Percentiles rank a stretch among this genome's conserved stretches.
Conservation (phyloP, 805 yeast species). For the Maudiozyma turicensis region DNA sequence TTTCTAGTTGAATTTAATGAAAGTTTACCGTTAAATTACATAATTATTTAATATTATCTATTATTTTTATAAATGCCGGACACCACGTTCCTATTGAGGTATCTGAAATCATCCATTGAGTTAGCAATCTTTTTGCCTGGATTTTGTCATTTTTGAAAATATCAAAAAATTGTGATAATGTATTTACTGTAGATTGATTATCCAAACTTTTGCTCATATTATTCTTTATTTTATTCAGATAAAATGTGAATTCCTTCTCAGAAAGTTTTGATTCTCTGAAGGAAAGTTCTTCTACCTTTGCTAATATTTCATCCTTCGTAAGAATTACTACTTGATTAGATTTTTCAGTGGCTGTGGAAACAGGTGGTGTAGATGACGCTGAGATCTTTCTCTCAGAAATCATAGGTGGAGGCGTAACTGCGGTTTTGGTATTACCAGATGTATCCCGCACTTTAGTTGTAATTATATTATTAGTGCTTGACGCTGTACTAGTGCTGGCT, state of each 20-base stretch:
- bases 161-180: constrained; percentile 20
- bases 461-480: constrained; percentile 3
- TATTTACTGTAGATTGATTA: constrained; percentile 20
- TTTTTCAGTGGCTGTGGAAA: neutral
- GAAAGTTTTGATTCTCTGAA: constrained; percentile 28
- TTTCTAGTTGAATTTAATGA: neutral
- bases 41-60: constrained; percentile 28
- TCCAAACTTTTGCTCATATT: constrained; percentile 22
- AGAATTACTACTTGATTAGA: neutral
- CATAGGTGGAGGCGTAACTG: constrained; percentile 17
- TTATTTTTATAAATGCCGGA: constrained; percentile 49
- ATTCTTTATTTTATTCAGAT: constrained; percentile 33
- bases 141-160: constrained; percentile 15
- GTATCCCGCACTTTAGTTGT: constrained; percentile 9
- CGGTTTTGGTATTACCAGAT: constrained; percentile 13
- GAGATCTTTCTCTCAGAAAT: neutral
- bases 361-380: neutral
- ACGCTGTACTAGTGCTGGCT: neutral
- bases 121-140: constrained; percentile 30
- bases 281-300: constrained; percentile 21
- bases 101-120: constrained; percentile 47
- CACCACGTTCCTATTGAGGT: constrained; percentile 58
- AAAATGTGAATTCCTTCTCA: constrained; percentile 35
- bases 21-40: neutral
- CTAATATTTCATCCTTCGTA: constrained; percentile 12